Evolutionary conservation across 2,329 filamentous ascomycete species (phyloP), one percentile per base, ranked within the genome.

Genomic region (Calonectria henricotiae): DNA sequence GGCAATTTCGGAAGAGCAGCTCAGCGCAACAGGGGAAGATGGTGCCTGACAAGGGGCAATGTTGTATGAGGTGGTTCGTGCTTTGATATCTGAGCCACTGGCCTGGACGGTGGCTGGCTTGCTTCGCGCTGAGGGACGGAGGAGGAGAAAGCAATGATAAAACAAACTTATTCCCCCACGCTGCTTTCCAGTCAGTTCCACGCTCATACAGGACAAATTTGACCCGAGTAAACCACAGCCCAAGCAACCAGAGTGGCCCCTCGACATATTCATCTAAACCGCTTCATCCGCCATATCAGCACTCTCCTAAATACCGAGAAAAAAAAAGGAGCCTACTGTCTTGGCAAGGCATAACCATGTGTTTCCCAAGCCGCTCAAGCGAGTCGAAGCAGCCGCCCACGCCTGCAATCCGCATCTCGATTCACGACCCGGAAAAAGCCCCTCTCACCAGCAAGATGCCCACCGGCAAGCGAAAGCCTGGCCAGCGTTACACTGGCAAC

Each of bases 291-390:
- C 8, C 39, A 61, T 5, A 15, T 43, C 39, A 46, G 7, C 13
- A 41, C 39, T 41, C n/a, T 20, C 43, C 25, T 9, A 17, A 44
- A 7, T 44, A 44, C 55, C 35, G 12, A 25, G 30, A 27, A 25
- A 60, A 58, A 58, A 13, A 43, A 9, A 5, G 17, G 17, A n/a
- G 37, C 55, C 35, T 2, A 43, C 23, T 25, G 15, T 30, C 39
- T 61, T 61, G 55, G 55, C 55, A 44, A 61, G 55, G 25, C 55
- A n/a, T 15, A 44, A 61, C 23, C 55, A 61, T 61, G 55, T 61
- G 55, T 32, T 37, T 61, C 39, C 37, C 55, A 27, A 41, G 39
- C 17, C 39, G 43, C 55, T 61, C 37, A 37, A 44, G 37, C 37
- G 30, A 44, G 55, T 12, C 23, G 5, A 44, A 44, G 25, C 12